These are phyloP conservation scores for Botrytis fabae DNA, from an alignment of 2,329 filamentous ascomycete genomes.

Conservation along the genomic window DNA sequence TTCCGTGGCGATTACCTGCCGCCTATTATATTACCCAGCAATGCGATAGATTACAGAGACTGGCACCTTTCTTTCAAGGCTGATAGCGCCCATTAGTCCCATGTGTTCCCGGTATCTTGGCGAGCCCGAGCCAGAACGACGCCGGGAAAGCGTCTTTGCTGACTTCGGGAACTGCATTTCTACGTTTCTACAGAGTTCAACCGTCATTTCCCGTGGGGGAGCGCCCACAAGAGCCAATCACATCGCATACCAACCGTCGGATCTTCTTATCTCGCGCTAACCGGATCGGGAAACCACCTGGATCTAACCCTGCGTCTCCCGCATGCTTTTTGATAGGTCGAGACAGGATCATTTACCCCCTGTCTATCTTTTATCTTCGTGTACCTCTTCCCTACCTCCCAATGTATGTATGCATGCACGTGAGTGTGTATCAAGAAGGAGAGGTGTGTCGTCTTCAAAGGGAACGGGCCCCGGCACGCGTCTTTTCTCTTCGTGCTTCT, in stretches of 20 bases:
- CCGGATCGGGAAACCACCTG: background rate
- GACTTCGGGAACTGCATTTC: background rate
- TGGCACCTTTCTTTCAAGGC: background rate
- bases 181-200: background rate
- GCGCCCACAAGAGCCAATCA: background rate
- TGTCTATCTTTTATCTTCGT: background rate
- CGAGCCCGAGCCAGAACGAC: background rate
- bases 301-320: too few species aligned
- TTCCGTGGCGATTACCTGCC: background rate
- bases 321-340: background rate
- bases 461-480: too few species aligned
- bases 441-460: too few species aligned
- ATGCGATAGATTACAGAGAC: background rate
- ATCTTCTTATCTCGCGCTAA: slow-evolving; percentile 8
- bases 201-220: background rate
- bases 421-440: background rate
- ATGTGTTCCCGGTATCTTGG: background rate
- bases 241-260: background rate
- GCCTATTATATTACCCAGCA: too few species aligned
- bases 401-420: background rate
- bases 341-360: background rate
- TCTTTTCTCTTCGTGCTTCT: too few species aligned
- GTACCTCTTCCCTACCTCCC: background rate
- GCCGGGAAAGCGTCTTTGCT: background rate
- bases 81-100: background rate